Evolutionary conservation across 2,329 filamentous ascomycete genomes (phyloP).

Genomic region (Alternaria sp.): DNA sequence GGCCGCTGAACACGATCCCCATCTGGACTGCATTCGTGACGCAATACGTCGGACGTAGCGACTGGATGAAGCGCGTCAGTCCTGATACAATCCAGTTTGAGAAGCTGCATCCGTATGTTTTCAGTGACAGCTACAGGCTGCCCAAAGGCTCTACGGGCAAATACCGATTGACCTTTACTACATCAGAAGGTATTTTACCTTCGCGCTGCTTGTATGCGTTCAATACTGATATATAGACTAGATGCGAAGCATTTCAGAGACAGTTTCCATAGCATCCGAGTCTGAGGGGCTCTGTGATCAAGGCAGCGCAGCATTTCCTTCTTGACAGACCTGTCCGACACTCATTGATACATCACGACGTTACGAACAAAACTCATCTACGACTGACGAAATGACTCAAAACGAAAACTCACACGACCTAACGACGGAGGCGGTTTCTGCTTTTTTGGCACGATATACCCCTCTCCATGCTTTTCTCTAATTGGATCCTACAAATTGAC

Average conservation of each 20-base stretch:
- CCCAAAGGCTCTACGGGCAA: conserved; percentile 42
- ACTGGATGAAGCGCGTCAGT: conserved; percentile 59
- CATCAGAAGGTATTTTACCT: conserved; percentile 39
- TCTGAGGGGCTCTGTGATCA: conserved; percentile 1
- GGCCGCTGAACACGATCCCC: conserved; percentile 62
- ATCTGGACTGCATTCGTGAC: conserved; percentile 64
- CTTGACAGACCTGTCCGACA: not conserved
- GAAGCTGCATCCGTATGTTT: conserved; percentile 63
- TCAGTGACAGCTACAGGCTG: conserved; percentile 60
- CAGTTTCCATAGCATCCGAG: conserved; percentile 43
- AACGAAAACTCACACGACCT: conserved; percentile 27
- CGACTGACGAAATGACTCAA: conserved; percentile 34
- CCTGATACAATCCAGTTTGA: conserved; percentile 58
- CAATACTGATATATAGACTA: conserved; percentile 16
- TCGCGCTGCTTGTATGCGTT: too few relatives aligned
- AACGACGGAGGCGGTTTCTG: conserved; percentile 37
- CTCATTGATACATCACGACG: conserved; percentile 14
- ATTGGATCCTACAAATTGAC: conserved; percentile 22
- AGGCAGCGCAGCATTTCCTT: not conserved
- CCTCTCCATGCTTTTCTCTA: conserved; percentile 30
- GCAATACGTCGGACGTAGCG: conserved; percentile 55
- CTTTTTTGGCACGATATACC: conserved; percentile 47
- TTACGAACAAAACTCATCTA: conserved; percentile 28
- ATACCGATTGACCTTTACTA: conserved; percentile 48
- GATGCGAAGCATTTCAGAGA: conserved; percentile 45